Evolutionary conservation across 208 protist genomes (phyloP).

Genomic region (Trypanosoma cruzi): DNA sequence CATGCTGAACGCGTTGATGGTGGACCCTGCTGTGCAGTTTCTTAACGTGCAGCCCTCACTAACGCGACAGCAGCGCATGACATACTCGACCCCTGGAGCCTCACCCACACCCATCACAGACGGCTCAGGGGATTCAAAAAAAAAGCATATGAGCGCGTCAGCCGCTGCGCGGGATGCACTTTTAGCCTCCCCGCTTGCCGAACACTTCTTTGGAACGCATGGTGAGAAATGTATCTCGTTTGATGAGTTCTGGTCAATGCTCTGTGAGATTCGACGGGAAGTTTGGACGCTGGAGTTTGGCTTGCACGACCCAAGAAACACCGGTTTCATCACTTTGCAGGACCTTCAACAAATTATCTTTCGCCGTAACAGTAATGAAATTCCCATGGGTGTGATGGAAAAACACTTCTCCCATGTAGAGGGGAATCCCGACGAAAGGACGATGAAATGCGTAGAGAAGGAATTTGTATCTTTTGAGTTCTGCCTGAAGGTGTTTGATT

Average conservation of each 20-base stretch:
- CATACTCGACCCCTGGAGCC: background rate
- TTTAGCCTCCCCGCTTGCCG: conserved; percentile 10
- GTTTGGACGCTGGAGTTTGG: conserved; percentile 68
- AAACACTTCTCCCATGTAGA: background rate
- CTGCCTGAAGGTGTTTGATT: conserved; percentile 69
- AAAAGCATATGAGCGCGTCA: background rate
- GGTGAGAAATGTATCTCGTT: conserved; percentile 29
- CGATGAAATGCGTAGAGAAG: background rate
- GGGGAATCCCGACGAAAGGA: background rate
- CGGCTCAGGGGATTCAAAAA: conserved; percentile 3
- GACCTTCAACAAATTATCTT: conserved; percentile 51
- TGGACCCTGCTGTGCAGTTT: conserved; percentile 66
- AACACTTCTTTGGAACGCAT: conserved; percentile 14
- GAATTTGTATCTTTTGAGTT: conserved; percentile 52
- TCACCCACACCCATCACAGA: background rate
- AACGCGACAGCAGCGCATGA: background rate
- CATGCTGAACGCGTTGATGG: conserved; percentile 72
- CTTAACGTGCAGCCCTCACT: conserved; percentile 10
- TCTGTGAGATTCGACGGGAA: conserved; percentile 64
- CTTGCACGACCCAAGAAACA: conserved; percentile 55
- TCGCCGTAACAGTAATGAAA: conserved; percentile 8
- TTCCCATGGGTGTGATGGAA: background rate
- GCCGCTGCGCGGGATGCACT: background rate
- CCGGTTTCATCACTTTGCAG: conserved; percentile 40
- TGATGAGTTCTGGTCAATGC: conserved; percentile 50